These are phyloP conservation scores for Aspergillus brunneoviolaceus DNA, from an alignment of 2,329 filamentous ascomycete genomes.

Conservation along the genomic window DNA sequence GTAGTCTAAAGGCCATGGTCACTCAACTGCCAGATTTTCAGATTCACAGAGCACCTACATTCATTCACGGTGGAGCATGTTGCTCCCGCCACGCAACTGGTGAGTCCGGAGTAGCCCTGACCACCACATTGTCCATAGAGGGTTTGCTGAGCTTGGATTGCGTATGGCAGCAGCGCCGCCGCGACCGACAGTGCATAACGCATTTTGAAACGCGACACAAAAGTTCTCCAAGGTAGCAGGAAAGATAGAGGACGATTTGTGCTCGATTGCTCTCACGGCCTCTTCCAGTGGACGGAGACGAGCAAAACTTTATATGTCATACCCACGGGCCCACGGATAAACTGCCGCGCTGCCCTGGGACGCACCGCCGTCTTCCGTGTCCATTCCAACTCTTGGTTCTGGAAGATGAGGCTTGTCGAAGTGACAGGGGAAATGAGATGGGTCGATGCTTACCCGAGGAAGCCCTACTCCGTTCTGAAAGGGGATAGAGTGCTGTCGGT, in stretches of 20 bases:
- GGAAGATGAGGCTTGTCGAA: neutral
- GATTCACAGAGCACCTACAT: neutral
- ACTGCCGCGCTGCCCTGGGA: neutral
- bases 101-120: neutral
- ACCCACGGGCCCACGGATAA: neutral
- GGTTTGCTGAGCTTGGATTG: neutral
- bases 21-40: neutral
- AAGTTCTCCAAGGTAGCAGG: no score
- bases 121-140: neutral
- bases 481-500: neutral
- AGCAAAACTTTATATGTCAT: neutral
- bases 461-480: neutral
- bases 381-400: neutral
- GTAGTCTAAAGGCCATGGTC: neutral
- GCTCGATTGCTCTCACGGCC: neutral
- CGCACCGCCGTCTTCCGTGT: neutral
- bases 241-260: neutral
- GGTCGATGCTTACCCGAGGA: neutral
- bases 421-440: neutral
- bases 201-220: neutral
- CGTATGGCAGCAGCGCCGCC: neutral
- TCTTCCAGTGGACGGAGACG: neutral
- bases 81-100: neutral
- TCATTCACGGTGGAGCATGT: neutral
- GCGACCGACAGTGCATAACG: neutral